Conservation (phyloP, 768 basidiomycete genomes). For the Saitozyma podzolica region DNA sequence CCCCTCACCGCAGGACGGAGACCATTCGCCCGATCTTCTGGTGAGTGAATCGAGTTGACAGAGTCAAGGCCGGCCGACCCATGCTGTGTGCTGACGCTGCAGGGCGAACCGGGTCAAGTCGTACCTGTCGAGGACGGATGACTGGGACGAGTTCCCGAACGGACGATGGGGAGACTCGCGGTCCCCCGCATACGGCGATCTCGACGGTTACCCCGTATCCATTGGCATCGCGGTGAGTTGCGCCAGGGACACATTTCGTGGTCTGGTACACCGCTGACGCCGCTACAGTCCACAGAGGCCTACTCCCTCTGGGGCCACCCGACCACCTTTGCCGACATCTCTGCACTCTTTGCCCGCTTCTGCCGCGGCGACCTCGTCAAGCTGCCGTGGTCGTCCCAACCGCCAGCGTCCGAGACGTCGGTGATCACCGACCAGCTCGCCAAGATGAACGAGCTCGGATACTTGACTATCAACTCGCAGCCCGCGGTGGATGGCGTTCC, state of each 20-base stretch:
- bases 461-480: slow-evolving; percentile 95
- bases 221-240: slow-evolving; percentile 78
- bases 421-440: slow-evolving; percentile 52
- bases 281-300: slow-evolving; percentile 36
- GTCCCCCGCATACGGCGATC: slow-evolving; percentile 95
- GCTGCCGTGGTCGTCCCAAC: slow-evolving; percentile 52
- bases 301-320: slow-evolving; percentile 48
- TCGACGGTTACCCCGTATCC: slow-evolving; percentile 93
- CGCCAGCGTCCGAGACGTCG: slow-evolving; percentile 52
- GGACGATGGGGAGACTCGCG: slow-evolving; percentile 97
- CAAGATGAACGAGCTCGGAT: slow-evolving; percentile 84
- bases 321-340: slow-evolving; percentile 42
- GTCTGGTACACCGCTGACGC: neutral
- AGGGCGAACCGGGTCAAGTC: slow-evolving; percentile 11
- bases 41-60: neutral
- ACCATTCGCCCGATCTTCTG: slow-evolving; percentile 97
- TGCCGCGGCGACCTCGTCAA: slow-evolving; percentile 49
- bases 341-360: slow-evolving; percentile 50
- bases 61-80: neutral
- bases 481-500: slow-evolving; percentile 87
- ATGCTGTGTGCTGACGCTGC: neutral
- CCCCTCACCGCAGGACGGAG: slow-evolving; percentile 85
- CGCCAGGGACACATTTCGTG: neutral
- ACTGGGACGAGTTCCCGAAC: slow-evolving; percentile 99
- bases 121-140: slow-evolving; percentile 60